Evolutionary conservation across 257 asterid genomes (phyloP), one percentile per base, ranked within the genome.

Genomic region (Solanum megistacrolobum): DNA sequence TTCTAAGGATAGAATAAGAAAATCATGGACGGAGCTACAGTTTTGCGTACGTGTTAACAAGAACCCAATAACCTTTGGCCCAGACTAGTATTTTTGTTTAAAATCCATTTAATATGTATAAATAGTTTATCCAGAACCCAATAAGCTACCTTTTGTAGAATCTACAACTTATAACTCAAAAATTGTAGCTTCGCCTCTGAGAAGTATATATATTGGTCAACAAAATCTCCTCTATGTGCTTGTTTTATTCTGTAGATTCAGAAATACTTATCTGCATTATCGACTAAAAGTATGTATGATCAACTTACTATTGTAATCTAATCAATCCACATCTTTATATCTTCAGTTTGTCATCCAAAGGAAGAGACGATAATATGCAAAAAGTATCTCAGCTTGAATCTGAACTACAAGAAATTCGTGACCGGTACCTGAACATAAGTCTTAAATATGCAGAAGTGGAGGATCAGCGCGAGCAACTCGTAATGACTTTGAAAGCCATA

Each of bases 361-460:
- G 35, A 79, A 60, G 29, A 27, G 58, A 78, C 3, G 55, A 87
- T 46, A 18, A 86, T 43, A 23, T 41, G 35, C 27, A 55, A 2
- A 90, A 91, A 85, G 76, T 87, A 39, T 48, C 79, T 12, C 20
- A 34, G 71, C 93, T 92, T 35, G 92, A 91, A 88, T 65, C 66
- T 5, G 94, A 92, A 87, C 82, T 92, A 79, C 89, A 89, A 72
- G 94, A 92, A 72, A 91, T 91, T 55, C 90, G 92, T 4, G 93
- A 91, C 4, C 90, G 93, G 2, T 92, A 92, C 91, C 90, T 92
- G 58, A 84, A 90, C 62, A 89, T 91, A 88, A 92, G 93, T 88
- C 73, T 92, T 48, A 92, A 89, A 43, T 92, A 92, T 18, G 94
- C 94, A 55, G 90, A 91, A 87, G 93, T 90, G 87, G 93, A 92